Percentiles rank a stretch among this genome's conserved stretches.
Conservation (phyloP, 495 filamentous ascomycete genomes). For the Penicillium mononematosum region DNA sequence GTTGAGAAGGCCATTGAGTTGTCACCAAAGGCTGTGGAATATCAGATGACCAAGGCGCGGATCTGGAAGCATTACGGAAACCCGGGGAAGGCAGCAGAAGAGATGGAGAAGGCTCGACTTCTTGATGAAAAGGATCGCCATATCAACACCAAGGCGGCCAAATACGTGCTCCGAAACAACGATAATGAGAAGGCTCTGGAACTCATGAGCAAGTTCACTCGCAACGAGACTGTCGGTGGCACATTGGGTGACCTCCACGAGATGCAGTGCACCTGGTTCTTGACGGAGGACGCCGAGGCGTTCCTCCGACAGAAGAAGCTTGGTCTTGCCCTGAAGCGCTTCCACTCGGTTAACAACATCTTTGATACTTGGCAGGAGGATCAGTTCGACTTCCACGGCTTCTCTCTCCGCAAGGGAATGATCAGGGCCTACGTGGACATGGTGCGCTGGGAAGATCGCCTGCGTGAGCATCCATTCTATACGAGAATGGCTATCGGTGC, state of each 20-base stretch:
- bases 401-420: conserved; percentile 92
- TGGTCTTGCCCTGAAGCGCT: conserved; percentile 86
- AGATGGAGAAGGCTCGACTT: conserved; percentile 82
- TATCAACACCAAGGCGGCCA: conserved; percentile 97
- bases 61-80: conserved; percentile 93
- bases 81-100: conserved; percentile 71
- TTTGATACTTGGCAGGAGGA: conserved; percentile 98
- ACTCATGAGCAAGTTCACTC: conserved; percentile 93
- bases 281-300: conserved; percentile 92
- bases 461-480: conserved; percentile 92
- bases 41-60: conserved; percentile 91
- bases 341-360: conserved; percentile 80
- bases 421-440: conserved; percentile 94
- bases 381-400: conserved; percentile 98
- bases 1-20: conserved; percentile 79
- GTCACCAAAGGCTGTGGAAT: conserved; percentile 78
- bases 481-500: conserved; percentile 80
- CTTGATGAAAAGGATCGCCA: conserved; percentile 89
- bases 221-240: conserved; percentile 84
- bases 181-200: conserved; percentile 79
- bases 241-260: conserved; percentile 89
- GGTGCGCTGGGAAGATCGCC: conserved; percentile 89
- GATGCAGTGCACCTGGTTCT: conserved; percentile 98
- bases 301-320: conserved; percentile 80
- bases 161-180: conserved; percentile 93